Conservation (phyloP, 768 basidiomycete genomes). For the Suillus fuscotomentosus region DNA sequence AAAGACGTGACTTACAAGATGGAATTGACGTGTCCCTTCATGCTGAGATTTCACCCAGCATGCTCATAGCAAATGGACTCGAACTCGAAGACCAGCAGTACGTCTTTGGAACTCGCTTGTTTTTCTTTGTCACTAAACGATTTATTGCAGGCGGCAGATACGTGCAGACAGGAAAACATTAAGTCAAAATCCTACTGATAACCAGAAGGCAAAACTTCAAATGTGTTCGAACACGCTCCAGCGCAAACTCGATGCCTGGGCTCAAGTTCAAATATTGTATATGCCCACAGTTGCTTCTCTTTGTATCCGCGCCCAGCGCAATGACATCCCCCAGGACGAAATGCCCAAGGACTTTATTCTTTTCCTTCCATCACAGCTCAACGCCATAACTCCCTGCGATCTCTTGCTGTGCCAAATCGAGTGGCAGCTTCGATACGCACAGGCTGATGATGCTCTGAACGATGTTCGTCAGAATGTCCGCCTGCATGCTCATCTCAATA, state of each 20-base stretch:
- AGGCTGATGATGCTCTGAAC: not conserved
- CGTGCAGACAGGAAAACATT: not conserved
- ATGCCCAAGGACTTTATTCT: not conserved
- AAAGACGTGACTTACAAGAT: not conserved
- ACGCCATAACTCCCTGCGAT: not conserved
- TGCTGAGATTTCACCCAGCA: not conserved
- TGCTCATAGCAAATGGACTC: not conserved
- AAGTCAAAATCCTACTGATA: not conserved
- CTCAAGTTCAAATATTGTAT: not conserved
- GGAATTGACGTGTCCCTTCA: not conserved
- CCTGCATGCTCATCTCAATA: not conserved
- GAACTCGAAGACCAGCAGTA: slow-evolving; percentile 1
- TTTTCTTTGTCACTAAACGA: not conserved
- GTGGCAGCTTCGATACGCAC: not conserved
- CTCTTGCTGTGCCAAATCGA: not conserved
- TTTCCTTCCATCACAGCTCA: not conserved
- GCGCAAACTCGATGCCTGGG: not conserved
- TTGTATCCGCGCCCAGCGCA: not conserved
- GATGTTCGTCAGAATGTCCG: not conserved
- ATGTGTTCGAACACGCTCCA: not conserved
- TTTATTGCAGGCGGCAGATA: not conserved
- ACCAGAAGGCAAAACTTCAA: not conserved
- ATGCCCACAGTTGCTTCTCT: not conserved
- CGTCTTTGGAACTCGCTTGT: not conserved
- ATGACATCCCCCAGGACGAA: not conserved